phyloP scores from a whole-genome alignment of 768 basidiomycete genomes.

The Chalciporus piperatus region DNA sequence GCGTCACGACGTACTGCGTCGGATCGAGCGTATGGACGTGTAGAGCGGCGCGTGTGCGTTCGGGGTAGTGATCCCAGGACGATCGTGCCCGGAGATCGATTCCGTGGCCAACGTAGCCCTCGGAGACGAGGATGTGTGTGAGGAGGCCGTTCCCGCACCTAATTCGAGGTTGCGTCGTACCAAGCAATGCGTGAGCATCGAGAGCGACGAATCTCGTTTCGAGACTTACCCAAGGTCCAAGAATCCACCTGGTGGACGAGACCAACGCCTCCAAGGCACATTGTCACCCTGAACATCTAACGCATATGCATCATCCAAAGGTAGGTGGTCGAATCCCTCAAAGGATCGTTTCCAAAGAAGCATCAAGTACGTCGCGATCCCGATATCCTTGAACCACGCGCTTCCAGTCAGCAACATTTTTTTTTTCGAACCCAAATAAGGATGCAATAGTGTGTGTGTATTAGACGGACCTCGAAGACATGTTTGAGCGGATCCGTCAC shows the following conservation, averaged over 20 bases:
- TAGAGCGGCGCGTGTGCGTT: slow-evolving; percentile 55
- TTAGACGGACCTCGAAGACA: slow-evolving; percentile 81
- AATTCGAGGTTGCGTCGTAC: not conserved
- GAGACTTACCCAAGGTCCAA: slow-evolving; percentile 76
- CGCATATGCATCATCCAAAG: not conserved
- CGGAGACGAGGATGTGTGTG: slow-evolving; percentile 78
- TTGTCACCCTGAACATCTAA: slow-evolving; percentile 2
- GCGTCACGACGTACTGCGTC: slow-evolving; percentile 2
- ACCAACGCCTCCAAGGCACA: slow-evolving; percentile 68
- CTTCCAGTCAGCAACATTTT: too few relatives aligned
- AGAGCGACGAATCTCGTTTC: not conserved
- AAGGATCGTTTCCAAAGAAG: slow-evolving; percentile 85
- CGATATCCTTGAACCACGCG: slow-evolving; percentile 66
- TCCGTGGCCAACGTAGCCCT: slow-evolving; percentile 84
- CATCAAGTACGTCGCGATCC: slow-evolving; percentile 91
- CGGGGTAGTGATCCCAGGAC: slow-evolving; percentile 82
- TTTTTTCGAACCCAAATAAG: too few relatives aligned
- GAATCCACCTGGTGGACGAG: slow-evolving; percentile 81
- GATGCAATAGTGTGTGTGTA: too few relatives aligned
- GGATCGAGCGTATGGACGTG: slow-evolving; percentile 75
- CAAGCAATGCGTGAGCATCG: not conserved
- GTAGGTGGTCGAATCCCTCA: slow-evolving; percentile 6
- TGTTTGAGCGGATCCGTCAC: slow-evolving; percentile 86
- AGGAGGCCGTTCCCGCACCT: slow-evolving; percentile 94
- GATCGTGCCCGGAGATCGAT: slow-evolving; percentile 82